A percentile compares a stretch with the other conserved stretches of the same genome.
Evolutionary conservation across 169 alveolate genomes (phyloP).

Genomic region (Pseudocohnilembus persalinus): DNA sequence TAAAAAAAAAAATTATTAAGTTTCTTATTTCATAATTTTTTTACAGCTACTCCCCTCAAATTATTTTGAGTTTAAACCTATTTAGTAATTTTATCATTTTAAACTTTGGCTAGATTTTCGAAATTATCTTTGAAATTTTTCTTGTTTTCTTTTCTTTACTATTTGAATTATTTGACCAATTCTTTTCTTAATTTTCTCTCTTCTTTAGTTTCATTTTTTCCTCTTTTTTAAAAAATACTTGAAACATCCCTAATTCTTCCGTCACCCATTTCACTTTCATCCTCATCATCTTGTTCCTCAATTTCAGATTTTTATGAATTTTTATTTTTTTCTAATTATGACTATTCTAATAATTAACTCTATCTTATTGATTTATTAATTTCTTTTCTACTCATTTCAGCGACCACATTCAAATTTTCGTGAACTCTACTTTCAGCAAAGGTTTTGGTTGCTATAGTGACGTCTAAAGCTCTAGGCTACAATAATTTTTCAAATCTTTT

Average conservation of each 20-base stretch:
- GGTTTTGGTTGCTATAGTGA: conserved; percentile 14
- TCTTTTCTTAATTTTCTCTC: conserved; percentile 18
- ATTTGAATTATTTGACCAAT: conserved; percentile 8
- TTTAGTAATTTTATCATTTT: too few species aligned
- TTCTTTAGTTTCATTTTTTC: conserved; percentile 22
- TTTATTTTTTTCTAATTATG: conserved; percentile 9
- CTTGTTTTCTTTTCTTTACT: conserved; percentile 17
- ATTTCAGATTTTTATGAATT: background rate
- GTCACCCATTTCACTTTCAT: conserved; percentile 13
- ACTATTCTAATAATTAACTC: background rate
- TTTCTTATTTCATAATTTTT: background rate
- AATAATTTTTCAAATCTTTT: conserved; percentile 7
- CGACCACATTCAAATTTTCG: conserved; percentile 10
- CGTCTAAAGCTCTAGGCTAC: conserved; percentile 1
- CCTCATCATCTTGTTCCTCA: background rate
- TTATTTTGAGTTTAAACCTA: background rate
- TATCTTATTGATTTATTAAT: background rate
- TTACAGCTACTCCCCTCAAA: background rate
- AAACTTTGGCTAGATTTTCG: background rate
- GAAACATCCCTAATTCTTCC: conserved; percentile 7
- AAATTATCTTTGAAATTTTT: conserved; percentile 11
- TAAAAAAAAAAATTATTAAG: too few species aligned
- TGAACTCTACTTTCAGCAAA: conserved; percentile 20
- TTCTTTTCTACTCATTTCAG: conserved; percentile 4
- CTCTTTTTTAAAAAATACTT: conserved; percentile 3